A percentile compares a stretch with the other conserved stretches of the same genome.
These are phyloP conservation scores for Medakamo hakoo DNA, from an alignment of 139 green algal genomes.

Conservation along the genomic window DNA sequence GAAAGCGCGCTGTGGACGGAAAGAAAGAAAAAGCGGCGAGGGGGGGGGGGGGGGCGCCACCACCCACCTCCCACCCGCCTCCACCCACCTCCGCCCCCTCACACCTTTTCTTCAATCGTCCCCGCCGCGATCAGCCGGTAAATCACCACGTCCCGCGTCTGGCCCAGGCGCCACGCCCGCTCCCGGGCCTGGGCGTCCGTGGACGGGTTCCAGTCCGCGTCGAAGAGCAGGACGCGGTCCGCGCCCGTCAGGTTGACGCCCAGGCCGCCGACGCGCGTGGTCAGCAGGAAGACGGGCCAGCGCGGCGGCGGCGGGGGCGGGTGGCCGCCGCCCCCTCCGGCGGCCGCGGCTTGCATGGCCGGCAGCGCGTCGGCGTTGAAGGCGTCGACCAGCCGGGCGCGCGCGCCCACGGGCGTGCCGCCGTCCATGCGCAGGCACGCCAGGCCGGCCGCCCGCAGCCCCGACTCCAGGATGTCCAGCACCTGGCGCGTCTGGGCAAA, in stretches of 20 bases:
- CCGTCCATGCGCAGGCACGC: slow-evolving; percentile 90
- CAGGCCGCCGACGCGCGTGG: slow-evolving; percentile 90
- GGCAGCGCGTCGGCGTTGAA: slow-evolving; percentile 67
- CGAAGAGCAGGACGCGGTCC: slow-evolving; percentile 86
- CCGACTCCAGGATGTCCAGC: slow-evolving; percentile 91
- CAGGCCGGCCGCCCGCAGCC: slow-evolving; percentile 15
- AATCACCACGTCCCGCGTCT: slow-evolving; percentile 76
- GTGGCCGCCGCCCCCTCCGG: background rate
- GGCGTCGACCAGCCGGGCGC: slow-evolving; percentile 63
- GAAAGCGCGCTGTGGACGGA: too few species aligned
- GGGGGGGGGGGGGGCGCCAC: too few species aligned
- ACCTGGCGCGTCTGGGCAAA: slow-evolving; percentile 94
- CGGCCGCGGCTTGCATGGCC: too few species aligned
- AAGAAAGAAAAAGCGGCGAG: too few species aligned
- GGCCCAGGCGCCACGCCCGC: slow-evolving; percentile 90
- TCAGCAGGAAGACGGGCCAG: slow-evolving; percentile 75
- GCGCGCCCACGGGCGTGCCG: slow-evolving; percentile 45
- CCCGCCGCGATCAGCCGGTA: slow-evolving; percentile 88
- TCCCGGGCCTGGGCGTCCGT: slow-evolving; percentile 84
- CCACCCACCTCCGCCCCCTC: too few species aligned
- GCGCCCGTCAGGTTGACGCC: slow-evolving; percentile 90
- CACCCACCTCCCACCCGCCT: too few species aligned
- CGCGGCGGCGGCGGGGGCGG: background rate
- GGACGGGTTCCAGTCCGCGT: slow-evolving; percentile 96
- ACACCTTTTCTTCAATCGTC: slow-evolving; percentile 97